Base-by-base conservation (phyloP, 305 asterid genomes). In the Rubia occidens region DNA sequence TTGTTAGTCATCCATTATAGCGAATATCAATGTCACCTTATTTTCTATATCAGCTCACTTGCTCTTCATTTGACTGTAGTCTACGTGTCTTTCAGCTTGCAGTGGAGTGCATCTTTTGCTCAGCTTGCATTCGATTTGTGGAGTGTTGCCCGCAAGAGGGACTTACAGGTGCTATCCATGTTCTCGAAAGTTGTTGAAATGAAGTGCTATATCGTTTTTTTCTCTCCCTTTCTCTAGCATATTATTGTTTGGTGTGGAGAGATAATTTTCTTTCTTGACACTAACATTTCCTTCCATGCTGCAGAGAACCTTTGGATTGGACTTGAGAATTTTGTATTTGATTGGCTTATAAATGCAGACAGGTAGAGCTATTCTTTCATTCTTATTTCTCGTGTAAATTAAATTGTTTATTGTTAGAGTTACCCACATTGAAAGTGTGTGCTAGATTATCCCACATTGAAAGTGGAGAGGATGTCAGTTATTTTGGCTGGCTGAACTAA, bases 101-200 rank as follows among this genome's bases (percentile, higher is more conserved):
- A 69, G 97, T 91, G 77, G 99, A 95, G 84, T 95, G 99, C 78
- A 95, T 95, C 76, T 94, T 95, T 88, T 95, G 99, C 84, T 95
- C 99, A 64, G 99, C 99, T 9, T 91, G 99, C 81, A 95, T 91
- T 77, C 97, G 99, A 69, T 95, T 95, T 61, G 97, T 88, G 56
- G 96, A 95, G 86, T 95, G 97, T 82, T 95, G 99, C 75, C 99
- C 99, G 64, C 99, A 91, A 82, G 99, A 95, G 84, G 97, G 97
- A 74, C 96, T 95, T 72, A 91, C 99, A 86, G 99, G 97, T 91
- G 43, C 32, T 72, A 76, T 81, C 64, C 63, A 47, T 71, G 29
- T 47, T 59, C 71, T 63, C 61, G 60, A 8, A 13, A 29, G 18
- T 15, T 47, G 13, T 17, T 17, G 13, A 61, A 49, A 5, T 47